These are phyloP conservation scores for Colletotrichum trifolii DNA, from an alignment of 2,329 filamentous ascomycete species.

Conservation along the genomic window DNA sequence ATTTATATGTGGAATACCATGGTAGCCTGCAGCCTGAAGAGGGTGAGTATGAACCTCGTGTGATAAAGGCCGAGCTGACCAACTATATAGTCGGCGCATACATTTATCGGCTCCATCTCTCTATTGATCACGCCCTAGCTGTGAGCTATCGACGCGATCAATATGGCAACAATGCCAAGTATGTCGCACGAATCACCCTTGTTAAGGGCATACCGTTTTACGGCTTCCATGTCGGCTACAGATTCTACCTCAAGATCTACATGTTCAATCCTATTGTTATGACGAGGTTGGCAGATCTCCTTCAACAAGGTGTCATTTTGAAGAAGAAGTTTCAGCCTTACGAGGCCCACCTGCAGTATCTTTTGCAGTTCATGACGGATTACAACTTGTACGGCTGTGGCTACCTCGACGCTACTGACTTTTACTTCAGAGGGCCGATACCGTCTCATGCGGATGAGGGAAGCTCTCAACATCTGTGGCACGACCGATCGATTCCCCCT, in stretches of 20 bases:
- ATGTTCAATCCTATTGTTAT: conserved; percentile 88
- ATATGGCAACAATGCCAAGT: conserved; percentile 73
- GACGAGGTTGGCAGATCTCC: conserved; percentile 86
- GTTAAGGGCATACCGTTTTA: conserved; percentile 97
- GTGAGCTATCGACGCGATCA: conserved; percentile 84
- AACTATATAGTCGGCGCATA: conserved; percentile 75
- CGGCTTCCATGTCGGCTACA: conserved; percentile 93
- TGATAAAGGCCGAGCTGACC: neutral
- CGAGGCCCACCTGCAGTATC: conserved; percentile 91
- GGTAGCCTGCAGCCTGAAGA: conserved; percentile 74
- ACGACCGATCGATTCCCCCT: conserved; percentile 75
- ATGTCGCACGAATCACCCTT: conserved; percentile 89
- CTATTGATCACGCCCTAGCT: conserved; percentile 90
- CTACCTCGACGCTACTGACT: conserved; percentile 79
- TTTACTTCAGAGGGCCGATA: conserved; percentile 79
- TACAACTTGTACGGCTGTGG: conserved; percentile 97
- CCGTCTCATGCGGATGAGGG: conserved; percentile 73
- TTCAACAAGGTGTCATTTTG: conserved; percentile 90
- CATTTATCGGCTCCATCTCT: conserved; percentile 81
- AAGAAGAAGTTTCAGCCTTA: conserved; percentile 88
- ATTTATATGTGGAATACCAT: conserved; percentile 89
- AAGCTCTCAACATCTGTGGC: conserved; percentile 79
- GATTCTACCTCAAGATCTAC: conserved; percentile 93
- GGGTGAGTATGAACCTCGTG: conserved; percentile 61
- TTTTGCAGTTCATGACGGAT: conserved; percentile 97